Percentiles rank a stretch among this genome's conserved stretches.
phyloP scores from a whole-genome alignment of 2,329 filamentous ascomycete genomes.

The Byssothecium circinans region DNA sequence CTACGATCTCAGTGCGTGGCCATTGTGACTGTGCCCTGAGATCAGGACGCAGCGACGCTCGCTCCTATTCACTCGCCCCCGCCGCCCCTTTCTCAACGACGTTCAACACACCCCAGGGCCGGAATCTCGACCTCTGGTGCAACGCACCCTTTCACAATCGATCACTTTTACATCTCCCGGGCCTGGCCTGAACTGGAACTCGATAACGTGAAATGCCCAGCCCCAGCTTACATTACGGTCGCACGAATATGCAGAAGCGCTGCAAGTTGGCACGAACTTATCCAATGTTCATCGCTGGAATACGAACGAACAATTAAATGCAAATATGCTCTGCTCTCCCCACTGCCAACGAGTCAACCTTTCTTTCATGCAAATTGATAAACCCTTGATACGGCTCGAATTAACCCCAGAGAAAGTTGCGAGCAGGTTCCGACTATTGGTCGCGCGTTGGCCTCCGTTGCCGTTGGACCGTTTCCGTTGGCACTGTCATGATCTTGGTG shows the following conservation, averaged over 20 bases:
- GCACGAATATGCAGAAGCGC: background rate
- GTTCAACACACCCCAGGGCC: too few species aligned
- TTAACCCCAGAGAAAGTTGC: background rate
- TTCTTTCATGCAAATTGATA: background rate
- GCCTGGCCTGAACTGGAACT: too few species aligned
- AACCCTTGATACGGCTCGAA: slow-evolving; percentile 1
- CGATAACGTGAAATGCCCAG: too few species aligned
- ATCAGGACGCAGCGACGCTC: too few species aligned
- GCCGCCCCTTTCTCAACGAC: too few species aligned
- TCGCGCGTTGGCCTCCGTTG: background rate
- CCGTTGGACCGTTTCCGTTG: background rate
- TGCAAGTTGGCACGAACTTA: background rate
- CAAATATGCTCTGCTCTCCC: background rate
- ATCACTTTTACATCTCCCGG: background rate
- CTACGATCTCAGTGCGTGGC: too few species aligned
- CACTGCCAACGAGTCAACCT: background rate
- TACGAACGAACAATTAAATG: background rate
- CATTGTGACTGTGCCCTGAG: too few species aligned
- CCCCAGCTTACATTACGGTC: background rate
- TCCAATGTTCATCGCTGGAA: background rate
- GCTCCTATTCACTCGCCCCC: too few species aligned
- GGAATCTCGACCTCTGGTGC: too few species aligned
- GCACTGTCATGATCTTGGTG: too few species aligned
- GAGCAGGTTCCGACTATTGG: background rate
- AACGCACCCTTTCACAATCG: too few species aligned